Evolutionary conservation across 177 flowering plant species (phyloP).

Genomic region (Vitis hybrid): DNA sequence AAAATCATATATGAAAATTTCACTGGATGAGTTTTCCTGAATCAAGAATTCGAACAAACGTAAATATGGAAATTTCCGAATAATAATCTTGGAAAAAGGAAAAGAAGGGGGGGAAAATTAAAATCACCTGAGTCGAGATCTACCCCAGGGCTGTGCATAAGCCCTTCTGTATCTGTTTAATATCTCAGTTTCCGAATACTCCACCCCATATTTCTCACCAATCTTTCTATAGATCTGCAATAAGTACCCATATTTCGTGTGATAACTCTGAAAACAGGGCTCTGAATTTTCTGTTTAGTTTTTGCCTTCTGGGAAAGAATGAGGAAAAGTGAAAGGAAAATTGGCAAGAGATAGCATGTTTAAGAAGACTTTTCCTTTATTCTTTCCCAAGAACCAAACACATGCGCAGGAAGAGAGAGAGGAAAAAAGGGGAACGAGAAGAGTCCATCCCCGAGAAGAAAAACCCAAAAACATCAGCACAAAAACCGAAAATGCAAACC

Average conservation of each 20-base stretch:
- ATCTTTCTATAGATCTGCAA: conserved; percentile 74
- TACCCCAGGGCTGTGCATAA: conserved; percentile 92
- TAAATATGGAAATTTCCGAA: background rate
- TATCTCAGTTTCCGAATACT: conserved; percentile 80
- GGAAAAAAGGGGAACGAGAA: background rate
- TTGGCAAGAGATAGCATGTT: background rate
- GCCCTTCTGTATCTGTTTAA: conserved; percentile 81
- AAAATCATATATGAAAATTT: too few species aligned
- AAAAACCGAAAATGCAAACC: background rate
- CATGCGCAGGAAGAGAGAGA: background rate
- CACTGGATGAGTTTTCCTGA: too few species aligned
- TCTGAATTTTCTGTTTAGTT: too few species aligned
- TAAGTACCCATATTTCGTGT: too few species aligned
- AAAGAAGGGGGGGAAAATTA: conserved; percentile 1
- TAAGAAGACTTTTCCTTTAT: background rate
- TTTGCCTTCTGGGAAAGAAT: too few species aligned
- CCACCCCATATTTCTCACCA: conserved; percentile 94
- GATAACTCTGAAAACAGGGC: too few species aligned
- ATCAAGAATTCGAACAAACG: too few species aligned
- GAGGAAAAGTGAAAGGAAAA: too few species aligned
- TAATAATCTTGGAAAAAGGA: background rate
- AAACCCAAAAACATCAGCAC: too few species aligned
- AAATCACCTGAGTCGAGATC: conserved; percentile 83
- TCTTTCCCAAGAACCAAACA: conserved; percentile 4
- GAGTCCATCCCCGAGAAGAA: background rate